phyloP scores from a whole-genome alignment of 352 stramenopile species.

The Pythium biforme region DNA sequence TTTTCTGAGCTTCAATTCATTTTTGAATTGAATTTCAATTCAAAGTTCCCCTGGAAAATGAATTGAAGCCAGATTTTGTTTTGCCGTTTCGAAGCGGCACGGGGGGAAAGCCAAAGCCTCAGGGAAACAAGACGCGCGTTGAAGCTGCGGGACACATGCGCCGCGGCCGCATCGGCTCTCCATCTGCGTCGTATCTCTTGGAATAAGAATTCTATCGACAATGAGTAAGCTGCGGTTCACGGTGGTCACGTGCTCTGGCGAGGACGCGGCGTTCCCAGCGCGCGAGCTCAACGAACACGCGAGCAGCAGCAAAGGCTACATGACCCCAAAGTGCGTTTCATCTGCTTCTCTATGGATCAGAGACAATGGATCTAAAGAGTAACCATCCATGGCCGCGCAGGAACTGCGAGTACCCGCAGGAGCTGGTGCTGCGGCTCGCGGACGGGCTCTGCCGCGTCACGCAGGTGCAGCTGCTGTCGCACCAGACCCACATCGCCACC shows the following conservation, averaged over 20 bases:
- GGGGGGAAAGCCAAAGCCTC: neutral
- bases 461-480: slow-evolving; percentile 90
- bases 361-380: no score
- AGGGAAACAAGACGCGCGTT: slow-evolving; percentile 4
- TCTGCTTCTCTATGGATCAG: no score
- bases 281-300: slow-evolving; percentile 83
- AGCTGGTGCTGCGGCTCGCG: slow-evolving; percentile 84
- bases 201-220: neutral
- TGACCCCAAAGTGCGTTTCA: slow-evolving; percentile 76
- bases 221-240: slow-evolving; percentile 87
- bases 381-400: no score
- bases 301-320: slow-evolving; percentile 54
- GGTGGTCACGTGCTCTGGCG: slow-evolving; percentile 83
- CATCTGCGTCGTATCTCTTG: no score
- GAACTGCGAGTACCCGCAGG: slow-evolving; percentile 93
- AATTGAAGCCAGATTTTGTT: no score
- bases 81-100: slow-evolving; percentile 2
- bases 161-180: no score
- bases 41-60: slow-evolving; percentile 8
- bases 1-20: neutral
- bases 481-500: slow-evolving; percentile 91
- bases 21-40: no score
- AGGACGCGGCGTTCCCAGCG: slow-evolving; percentile 85
- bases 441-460: slow-evolving; percentile 68
- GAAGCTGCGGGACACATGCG: slow-evolving; percentile 3